Evolutionary conservation across 352 stramenopile species (phyloP), one percentile per base, ranked within the genome.

Genomic region (Globisporangium radiosum): DNA sequence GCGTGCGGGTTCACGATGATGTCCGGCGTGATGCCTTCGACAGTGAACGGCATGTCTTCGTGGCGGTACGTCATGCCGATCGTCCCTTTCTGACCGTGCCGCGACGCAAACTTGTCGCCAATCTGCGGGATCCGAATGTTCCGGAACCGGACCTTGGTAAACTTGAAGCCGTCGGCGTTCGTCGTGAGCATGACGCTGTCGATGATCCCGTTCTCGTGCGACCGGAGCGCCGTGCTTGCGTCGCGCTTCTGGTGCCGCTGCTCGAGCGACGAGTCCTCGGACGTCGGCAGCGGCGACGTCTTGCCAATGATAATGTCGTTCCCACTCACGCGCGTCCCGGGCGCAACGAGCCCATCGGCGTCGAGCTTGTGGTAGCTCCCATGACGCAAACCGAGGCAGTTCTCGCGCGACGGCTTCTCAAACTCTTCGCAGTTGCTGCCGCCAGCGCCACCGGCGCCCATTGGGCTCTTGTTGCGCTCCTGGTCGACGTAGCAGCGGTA

Each of bases 1-100:
- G 97, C 97, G 82, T 99, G 98, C 13, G 98, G 97, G 78, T 99
- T 99, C 40, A 99, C 96, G 71, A 99, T 98, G 62, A 99, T 98
- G 76, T 99, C 98, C 3, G 98, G 98, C 2, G 95, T 97, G 67
- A 99, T 98, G 38, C 98, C 85, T 67, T 99, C 94, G n/a, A 94
- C 85, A 17, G 95, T 99, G 73, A 99, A 99, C 40, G 98, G 98
- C 97, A 99, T 99, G 71, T 99, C 98, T 72, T 99, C 96, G 70
- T 99, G 96, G 37, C 92, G 89, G 70, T 99, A 99, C 33, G 95
- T 99, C 96, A 99, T 99, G 64, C 97, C 97, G 71, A 99, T 98
- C 42, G 96, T 99, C 64, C 85, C 85, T 69, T 95, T 95, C 70
- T 95, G 85, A 66, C 85, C 85, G 73, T 91, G 93, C 68, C 92